These are phyloP conservation scores for Phytopythium litorale DNA, from an alignment of 352 stramenopile species.

Conservation along the genomic window DNA sequence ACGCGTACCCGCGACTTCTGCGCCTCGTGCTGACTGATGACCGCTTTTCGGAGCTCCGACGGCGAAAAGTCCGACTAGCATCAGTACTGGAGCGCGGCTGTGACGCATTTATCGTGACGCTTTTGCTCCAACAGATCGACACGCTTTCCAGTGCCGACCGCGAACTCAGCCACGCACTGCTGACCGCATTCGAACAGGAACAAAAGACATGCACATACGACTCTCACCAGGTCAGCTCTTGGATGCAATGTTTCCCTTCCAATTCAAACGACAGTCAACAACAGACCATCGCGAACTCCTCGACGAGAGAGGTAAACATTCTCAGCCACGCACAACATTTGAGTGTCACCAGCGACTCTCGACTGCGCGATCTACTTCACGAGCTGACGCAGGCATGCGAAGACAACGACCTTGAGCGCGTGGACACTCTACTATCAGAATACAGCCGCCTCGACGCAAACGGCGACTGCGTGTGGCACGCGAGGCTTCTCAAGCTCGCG, in stretches of 20 bases:
- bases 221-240: not conserved
- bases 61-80: slow-evolving; percentile 7
- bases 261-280: not conserved
- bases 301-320: not conserved
- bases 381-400: slow-evolving; percentile 15
- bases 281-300: not conserved
- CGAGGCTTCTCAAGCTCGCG: slow-evolving; percentile 13
- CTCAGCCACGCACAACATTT: not conserved
- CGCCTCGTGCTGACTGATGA: slow-evolving; percentile 18
- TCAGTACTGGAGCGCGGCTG: slow-evolving; percentile 9
- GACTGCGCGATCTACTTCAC: slow-evolving; percentile 8
- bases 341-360: not conserved
- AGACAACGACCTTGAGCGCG: slow-evolving; percentile 11
- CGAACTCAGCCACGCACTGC: slow-evolving; percentile 17
- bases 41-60: slow-evolving; percentile 14
- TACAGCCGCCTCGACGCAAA: slow-evolving; percentile 12
- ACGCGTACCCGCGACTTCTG: slow-evolving; percentile 9
- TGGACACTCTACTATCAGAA: slow-evolving; percentile 16
- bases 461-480: slow-evolving; percentile 8
- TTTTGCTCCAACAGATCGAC: slow-evolving; percentile 15
- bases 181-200: slow-evolving; percentile 3
- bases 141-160: slow-evolving; percentile 19
- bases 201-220: not conserved
- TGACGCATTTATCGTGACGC: slow-evolving; percentile 3
- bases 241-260: not conserved